Evolutionary conservation across 2,329 filamentous ascomycete genomes (phyloP).

Genomic region (Penicillium sp.): DNA sequence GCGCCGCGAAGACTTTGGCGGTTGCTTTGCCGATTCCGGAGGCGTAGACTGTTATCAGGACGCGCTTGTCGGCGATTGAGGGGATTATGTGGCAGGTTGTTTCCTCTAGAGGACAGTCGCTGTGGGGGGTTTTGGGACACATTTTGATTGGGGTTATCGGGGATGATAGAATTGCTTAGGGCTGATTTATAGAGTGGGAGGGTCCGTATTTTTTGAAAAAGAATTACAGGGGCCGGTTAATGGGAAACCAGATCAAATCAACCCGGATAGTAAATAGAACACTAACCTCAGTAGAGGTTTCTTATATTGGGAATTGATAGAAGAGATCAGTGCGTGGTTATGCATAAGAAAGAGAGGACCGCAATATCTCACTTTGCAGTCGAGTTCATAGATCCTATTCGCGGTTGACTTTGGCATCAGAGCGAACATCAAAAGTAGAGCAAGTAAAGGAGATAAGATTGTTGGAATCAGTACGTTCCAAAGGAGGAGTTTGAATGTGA

Average conservation of each 20-base stretch:
- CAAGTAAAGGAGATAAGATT: not conserved
- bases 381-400: not conserved
- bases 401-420: not conserved
- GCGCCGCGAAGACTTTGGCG: not conserved
- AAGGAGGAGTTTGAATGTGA: not conserved
- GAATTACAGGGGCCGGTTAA: too few species aligned
- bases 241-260: not conserved
- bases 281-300: not conserved
- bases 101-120: not conserved
- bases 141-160: not conserved
- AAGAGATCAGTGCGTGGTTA: not conserved
- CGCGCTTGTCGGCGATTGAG: not conserved
- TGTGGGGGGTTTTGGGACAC: not conserved
- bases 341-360: not conserved
- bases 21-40: not conserved
- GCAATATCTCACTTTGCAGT: not conserved
- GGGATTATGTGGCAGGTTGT: slow-evolving; percentile 1
- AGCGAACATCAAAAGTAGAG: not conserved
- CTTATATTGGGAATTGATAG: not conserved
- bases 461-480: not conserved
- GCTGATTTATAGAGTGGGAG: too few species aligned
- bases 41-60: not conserved
- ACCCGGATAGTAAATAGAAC: not conserved
- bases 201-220: too few species aligned
- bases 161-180: not conserved